A percentile compares a stretch with the other conserved stretches of the same genome.
Conservation (phyloP, 257 asterid species). For the Schizonepeta tenuifolia region DNA sequence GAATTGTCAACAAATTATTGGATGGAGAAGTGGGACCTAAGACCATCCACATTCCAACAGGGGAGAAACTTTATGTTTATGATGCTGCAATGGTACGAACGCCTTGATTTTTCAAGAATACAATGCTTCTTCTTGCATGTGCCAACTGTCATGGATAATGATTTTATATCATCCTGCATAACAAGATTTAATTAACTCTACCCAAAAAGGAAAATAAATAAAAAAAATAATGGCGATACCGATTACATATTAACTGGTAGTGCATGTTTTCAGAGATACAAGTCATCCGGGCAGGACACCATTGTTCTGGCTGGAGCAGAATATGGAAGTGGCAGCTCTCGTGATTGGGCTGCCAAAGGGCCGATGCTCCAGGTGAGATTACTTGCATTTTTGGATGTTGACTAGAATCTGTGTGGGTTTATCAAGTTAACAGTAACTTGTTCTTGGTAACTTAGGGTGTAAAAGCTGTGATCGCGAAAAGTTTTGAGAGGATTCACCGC, state of each 20-base stretch:
- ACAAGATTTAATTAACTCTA: neutral
- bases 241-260: neutral
- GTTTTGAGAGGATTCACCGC: conserved; percentile 92
- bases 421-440: neutral
- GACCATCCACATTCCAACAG: conserved; percentile 83
- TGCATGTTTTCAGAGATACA: conserved; percentile 62
- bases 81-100: conserved; percentile 81
- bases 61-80: conserved; percentile 80
- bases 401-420: neutral
- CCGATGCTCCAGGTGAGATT: conserved; percentile 81
- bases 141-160: neutral
- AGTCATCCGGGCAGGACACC: conserved; percentile 76
- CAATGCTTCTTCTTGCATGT: neutral
- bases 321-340: conserved; percentile 97
- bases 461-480: conserved; percentile 90
- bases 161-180: neutral
- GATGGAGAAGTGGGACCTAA: conserved; percentile 92
- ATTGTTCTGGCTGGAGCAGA: conserved; percentile 92
- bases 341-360: conserved; percentile 99
- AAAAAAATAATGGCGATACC: neutral
- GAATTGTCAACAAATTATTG: conserved; percentile 76
- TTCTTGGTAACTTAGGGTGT: conserved; percentile 61
- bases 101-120: neutral
- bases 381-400: neutral
- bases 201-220: neutral